Evolutionary conservation across 768 basidiomycete genomes (phyloP).

Genomic region (Lactifluus rugatus): DNA sequence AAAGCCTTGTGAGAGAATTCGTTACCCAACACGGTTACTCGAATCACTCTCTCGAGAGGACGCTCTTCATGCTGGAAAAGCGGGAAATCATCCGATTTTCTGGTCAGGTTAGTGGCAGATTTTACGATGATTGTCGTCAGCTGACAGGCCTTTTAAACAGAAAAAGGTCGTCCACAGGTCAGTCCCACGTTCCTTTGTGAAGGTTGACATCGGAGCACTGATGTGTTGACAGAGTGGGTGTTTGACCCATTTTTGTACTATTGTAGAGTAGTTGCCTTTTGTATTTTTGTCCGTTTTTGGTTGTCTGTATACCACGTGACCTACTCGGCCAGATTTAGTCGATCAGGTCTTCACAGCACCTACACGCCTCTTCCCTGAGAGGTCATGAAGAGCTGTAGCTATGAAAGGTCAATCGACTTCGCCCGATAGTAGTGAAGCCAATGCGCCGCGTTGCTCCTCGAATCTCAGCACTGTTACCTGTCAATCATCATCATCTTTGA

Average conservation of each 20-base stretch:
- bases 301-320: conserved; percentile 4
- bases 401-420: not conserved
- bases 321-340: not conserved
- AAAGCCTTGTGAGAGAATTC: conserved; percentile 86
- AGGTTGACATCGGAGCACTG: not conserved
- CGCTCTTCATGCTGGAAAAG: conserved; percentile 88
- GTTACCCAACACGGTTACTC: conserved; percentile 88
- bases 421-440: not conserved
- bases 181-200: not conserved
- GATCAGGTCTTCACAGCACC: not conserved
- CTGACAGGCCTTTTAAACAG: conserved; percentile 1
- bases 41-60: conserved; percentile 83
- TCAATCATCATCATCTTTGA: not conserved
- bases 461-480: not conserved
- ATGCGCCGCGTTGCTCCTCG: not conserved
- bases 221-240: conserved; percentile 13
- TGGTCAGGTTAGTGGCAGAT: conserved; percentile 38
- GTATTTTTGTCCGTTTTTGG: not conserved
- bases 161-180: conserved; percentile 22
- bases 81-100: conserved; percentile 90
- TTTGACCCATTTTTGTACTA: conserved; percentile 5
- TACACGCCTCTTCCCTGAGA: not conserved
- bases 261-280: not conserved
- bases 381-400: not conserved
- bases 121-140: not conserved